Percentiles rank a stretch among this genome's conserved stretches.
Conservation (phyloP, 345 rosid genomes). For the Euphorbia lathyris region DNA sequence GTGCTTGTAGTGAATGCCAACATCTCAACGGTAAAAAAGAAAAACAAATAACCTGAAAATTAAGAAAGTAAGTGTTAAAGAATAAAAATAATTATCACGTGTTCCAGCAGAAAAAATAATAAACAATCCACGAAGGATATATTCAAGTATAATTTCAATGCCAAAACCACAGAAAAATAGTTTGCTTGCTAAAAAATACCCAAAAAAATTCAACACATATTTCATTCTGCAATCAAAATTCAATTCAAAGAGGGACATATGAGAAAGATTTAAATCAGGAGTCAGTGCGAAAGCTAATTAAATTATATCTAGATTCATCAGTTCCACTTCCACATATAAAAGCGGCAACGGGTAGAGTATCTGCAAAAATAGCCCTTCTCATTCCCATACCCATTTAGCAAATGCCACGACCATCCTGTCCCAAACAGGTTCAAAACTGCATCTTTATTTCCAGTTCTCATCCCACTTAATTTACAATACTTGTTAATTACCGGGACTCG, state of each 20-base stretch:
- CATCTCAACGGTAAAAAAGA: neutral
- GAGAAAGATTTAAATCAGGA: neutral
- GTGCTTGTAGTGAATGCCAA: conserved; percentile 2
- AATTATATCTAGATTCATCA: neutral
- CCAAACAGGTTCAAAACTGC: no score
- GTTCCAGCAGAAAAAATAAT: neutral
- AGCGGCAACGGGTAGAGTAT: neutral
- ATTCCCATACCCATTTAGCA: no score
- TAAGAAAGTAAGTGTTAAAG: neutral
- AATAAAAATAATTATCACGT: neutral
- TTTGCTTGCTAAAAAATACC: neutral
- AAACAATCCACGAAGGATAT: neutral
- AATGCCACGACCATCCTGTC: no score
- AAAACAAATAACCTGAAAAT: conserved; percentile 3
- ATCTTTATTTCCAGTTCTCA: no score
- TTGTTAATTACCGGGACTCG: no score
- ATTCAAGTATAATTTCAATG: neutral
- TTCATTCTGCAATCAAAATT: neutral
- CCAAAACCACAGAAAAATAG: neutral
- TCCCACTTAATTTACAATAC: no score
- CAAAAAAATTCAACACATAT: neutral
- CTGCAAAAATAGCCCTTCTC: no score
- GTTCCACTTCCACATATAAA: neutral
- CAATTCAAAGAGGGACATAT: neutral
- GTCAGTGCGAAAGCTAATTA: neutral